These are phyloP conservation scores for Aegilops speltoides DNA, from an alignment of 176 grass and related monocot species.

Conservation along the genomic window DNA sequence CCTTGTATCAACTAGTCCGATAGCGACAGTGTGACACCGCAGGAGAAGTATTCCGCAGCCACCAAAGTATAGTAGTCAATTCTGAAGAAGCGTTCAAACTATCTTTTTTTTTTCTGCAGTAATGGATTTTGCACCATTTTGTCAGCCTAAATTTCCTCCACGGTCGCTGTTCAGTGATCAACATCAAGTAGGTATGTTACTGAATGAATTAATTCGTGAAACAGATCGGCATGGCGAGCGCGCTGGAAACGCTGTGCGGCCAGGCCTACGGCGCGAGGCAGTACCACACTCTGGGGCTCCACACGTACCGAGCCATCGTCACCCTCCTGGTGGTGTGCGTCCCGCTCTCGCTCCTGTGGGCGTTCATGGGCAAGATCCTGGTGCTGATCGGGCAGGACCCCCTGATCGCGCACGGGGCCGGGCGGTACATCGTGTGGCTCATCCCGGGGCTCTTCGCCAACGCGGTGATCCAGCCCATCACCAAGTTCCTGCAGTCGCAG, in stretches of 20 bases:
- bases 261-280: constrained; percentile 79
- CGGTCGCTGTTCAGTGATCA: not conserved
- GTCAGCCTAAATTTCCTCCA: not conserved
- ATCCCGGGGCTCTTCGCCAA: constrained; percentile 71
- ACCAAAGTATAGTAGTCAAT: not conserved
- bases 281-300: constrained; percentile 58
- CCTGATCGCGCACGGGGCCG: constrained; percentile 53
- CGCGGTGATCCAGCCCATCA: constrained; percentile 55
- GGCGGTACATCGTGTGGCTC: constrained; percentile 67
- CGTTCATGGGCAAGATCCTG: constrained; percentile 70
- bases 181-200: not conserved
- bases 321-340: constrained; percentile 60
- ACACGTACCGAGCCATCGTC: constrained; percentile 70
- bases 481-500: constrained; percentile 71
- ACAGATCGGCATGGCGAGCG: constrained; percentile 76
- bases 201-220: not conserved
- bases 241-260: constrained; percentile 77
- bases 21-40: not conserved
- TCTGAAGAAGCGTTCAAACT: not conserved
- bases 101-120: not conserved
- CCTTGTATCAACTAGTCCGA: not conserved
- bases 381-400: constrained; percentile 66
- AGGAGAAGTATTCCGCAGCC: not conserved
- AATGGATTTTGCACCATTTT: not conserved
- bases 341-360: constrained; percentile 67